A percentile compares a stretch with the other conserved stretches of the same genome.
These are phyloP conservation scores for Tremella mesenterica DNA, from an alignment of 768 basidiomycete species.

Conservation along the genomic window DNA sequence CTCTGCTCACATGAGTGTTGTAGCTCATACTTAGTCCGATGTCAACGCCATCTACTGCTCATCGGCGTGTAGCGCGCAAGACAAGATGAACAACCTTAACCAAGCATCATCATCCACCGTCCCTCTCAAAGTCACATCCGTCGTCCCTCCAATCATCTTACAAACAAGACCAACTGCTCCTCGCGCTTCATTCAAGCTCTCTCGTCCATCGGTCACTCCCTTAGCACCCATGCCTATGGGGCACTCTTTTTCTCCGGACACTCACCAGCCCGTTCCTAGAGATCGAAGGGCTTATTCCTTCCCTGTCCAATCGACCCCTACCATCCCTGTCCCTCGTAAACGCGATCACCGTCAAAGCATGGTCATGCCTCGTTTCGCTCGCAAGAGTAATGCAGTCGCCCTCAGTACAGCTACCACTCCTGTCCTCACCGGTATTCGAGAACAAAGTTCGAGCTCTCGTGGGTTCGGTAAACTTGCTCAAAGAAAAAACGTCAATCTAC, in stretches of 20 bases:
- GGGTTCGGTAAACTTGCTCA: conserved; percentile 10
- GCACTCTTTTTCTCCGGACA: neutral
- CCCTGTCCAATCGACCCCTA: conserved; percentile 21
- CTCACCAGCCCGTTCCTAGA: conserved; percentile 5
- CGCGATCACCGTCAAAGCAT: conserved; percentile 2
- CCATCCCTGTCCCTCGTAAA: conserved; percentile 6
- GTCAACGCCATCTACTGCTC: conserved; percentile 33
- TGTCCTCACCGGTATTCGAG: conserved; percentile 3
- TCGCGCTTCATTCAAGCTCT: neutral
- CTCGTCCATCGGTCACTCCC: conserved; percentile 13
- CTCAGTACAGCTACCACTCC: conserved; percentile 3
- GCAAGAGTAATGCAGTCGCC: conserved; percentile 12
- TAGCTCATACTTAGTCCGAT: conserved; percentile 13
- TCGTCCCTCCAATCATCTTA: conserved; percentile 1
- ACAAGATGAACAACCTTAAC: conserved; percentile 12
- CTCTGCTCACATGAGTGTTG: neutral
- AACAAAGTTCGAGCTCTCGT: neutral
- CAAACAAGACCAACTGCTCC: neutral
- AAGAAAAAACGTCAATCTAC: conserved; percentile 31
- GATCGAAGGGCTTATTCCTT: conserved; percentile 38
- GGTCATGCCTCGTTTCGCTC: conserved; percentile 20
- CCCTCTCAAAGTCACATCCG: neutral
- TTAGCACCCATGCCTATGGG: neutral
- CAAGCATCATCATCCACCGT: conserved; percentile 3
- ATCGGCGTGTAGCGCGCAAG: conserved; percentile 23